Conservation (phyloP, 2,329 filamentous ascomycete species). For the Seiridium unicorne region DNA sequence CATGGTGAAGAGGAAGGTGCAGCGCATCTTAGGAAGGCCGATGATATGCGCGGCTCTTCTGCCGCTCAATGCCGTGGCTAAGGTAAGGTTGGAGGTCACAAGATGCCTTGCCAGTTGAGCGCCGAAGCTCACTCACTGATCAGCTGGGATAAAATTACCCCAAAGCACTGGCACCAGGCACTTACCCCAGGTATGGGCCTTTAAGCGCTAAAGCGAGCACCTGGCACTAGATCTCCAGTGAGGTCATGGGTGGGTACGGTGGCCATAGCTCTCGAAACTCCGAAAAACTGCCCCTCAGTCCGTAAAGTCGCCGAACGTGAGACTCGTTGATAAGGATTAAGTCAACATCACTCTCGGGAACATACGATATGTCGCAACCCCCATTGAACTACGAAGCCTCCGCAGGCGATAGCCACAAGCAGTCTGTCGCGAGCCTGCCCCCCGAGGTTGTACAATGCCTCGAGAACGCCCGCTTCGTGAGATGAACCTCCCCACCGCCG, state of each 20-base stretch:
- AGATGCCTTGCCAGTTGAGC: background rate
- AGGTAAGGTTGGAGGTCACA: background rate
- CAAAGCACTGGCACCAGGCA: background rate
- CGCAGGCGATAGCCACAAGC: slow-evolving; percentile 69
- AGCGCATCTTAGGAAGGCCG: background rate
- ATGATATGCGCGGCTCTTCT: slow-evolving; percentile 6
- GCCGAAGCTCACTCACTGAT: background rate
- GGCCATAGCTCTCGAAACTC: background rate
- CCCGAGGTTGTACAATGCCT: slow-evolving; percentile 86
- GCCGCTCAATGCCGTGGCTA: slow-evolving; percentile 3
- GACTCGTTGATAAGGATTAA: background rate
- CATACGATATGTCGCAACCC: slow-evolving; percentile 55
- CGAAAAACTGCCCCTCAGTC: slow-evolving; percentile 8
- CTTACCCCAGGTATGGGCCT: no score
- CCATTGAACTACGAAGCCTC: slow-evolving; percentile 76
- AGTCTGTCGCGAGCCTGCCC: slow-evolving; percentile 69
- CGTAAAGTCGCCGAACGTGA: background rate
- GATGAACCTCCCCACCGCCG: slow-evolving; percentile 22
- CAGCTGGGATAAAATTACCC: background rate
- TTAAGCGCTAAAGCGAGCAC: no score
- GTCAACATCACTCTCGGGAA: background rate
- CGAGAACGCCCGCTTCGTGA: slow-evolving; percentile 90
- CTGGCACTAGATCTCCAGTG: background rate
- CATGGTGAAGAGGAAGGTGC: background rate
- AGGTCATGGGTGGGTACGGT: background rate